phyloP scores from a whole-genome alignment of 1,284 basidiomycete genomes.

The Naganishia liquefaciens region DNA sequence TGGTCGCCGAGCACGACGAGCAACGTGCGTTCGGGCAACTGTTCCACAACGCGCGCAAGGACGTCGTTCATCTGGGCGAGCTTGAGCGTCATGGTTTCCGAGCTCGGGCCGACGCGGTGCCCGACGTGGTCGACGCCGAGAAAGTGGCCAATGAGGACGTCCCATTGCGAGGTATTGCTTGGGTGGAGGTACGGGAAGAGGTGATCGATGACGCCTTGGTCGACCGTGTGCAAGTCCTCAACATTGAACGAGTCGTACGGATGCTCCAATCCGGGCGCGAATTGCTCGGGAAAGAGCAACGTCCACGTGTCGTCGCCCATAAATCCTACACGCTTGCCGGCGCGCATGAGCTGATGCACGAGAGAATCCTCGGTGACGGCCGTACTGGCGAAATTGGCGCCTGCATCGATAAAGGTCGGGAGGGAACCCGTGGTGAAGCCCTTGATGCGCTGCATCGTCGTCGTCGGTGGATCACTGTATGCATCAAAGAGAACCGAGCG shows the following conservation, averaged over 20 bases:
- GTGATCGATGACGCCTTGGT: conserved; percentile 79
- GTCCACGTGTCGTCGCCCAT: conserved; percentile 98
- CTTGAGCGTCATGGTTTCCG: conserved; percentile 82
- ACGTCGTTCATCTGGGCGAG: conserved; percentile 84
- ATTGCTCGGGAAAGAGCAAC: conserved; percentile 76
- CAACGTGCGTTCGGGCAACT: conserved; percentile 75
- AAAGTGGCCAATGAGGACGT: conserved; percentile 88
- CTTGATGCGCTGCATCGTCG: conserved; percentile 93
- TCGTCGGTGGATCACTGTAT: conserved; percentile 90
- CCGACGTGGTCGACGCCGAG: conserved; percentile 98
- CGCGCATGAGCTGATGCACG: conserved; percentile 59
- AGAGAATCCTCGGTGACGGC: conserved; percentile 86
- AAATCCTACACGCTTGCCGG: conserved; percentile 61
- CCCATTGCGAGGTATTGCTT: conserved; percentile 59
- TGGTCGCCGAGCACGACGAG: conserved; percentile 93
- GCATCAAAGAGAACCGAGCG: conserved; percentile 85
- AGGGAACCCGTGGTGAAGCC: conserved; percentile 92
- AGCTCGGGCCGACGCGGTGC: conserved; percentile 87
- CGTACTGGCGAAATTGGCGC: conserved; percentile 84
- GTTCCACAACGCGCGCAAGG: conserved; percentile 66
- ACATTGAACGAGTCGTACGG: conserved; percentile 98
- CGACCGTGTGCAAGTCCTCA: conserved; percentile 94
- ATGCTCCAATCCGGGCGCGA: conserved; percentile 69
- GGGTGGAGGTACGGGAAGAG: conserved; percentile 77
- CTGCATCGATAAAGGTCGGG: conserved; percentile 92